Percentiles rank a stretch among this genome's conserved stretches.
Conservation (phyloP, 1,284 basidiomycete genomes). For the Leucoagaricus sp. region DNA sequence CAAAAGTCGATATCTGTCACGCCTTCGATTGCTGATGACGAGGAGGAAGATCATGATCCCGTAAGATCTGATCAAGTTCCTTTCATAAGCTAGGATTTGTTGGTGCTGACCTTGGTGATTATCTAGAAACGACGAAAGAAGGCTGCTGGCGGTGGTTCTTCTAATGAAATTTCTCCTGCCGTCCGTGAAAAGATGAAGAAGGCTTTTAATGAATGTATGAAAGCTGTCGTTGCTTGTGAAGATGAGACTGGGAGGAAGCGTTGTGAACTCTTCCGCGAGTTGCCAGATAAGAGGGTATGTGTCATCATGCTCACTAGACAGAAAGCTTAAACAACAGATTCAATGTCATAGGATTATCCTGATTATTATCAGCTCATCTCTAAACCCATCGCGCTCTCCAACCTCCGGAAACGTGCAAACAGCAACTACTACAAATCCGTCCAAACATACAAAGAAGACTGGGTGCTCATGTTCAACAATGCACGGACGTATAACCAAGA, state of each 20-base stretch:
- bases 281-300: slow-evolving; percentile 72
- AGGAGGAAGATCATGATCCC: slow-evolving; percentile 65
- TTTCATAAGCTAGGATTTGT: slow-evolving; percentile 13
- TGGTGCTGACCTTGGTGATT: slow-evolving; percentile 10
- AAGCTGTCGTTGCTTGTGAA: slow-evolving; percentile 76
- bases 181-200: slow-evolving; percentile 82
- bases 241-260: slow-evolving; percentile 76
- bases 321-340: slow-evolving; percentile 14
- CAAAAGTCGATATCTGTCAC: slow-evolving; percentile 77
- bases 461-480: slow-evolving; percentile 90
- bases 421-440: slow-evolving; percentile 78
- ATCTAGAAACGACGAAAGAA: slow-evolving; percentile 79
- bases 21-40: slow-evolving; percentile 72
- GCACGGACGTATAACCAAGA: slow-evolving; percentile 90
- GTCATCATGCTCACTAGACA: neutral
- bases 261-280: slow-evolving; percentile 82
- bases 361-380: slow-evolving; percentile 86
- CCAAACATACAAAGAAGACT: slow-evolving; percentile 76
- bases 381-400: slow-evolving; percentile 85
- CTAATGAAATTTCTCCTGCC: slow-evolving; percentile 50
- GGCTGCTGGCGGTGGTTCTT: slow-evolving; percentile 27
- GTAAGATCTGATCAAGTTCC: slow-evolving; percentile 41
- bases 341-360: slow-evolving; percentile 70
- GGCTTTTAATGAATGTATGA: slow-evolving; percentile 79
- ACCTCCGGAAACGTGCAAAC: slow-evolving; percentile 83